Evolutionary conservation across 2,329 filamentous ascomycete species (phyloP).

Genomic region (Fusarium clavum): DNA sequence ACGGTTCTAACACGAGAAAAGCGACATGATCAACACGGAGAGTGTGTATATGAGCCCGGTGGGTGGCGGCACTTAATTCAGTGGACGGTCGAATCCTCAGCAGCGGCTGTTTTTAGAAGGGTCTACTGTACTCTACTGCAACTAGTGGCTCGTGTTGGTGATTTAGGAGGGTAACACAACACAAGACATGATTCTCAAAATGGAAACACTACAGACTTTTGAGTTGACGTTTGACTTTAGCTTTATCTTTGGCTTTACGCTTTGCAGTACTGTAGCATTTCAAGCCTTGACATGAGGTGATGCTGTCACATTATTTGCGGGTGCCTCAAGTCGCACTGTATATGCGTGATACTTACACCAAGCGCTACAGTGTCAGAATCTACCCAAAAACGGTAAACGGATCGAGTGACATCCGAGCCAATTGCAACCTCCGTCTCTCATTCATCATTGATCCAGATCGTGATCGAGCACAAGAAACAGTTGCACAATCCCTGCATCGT

Average conservation of each 20-base stretch:
- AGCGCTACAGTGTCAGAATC: slow-evolving; percentile 21
- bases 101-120: slow-evolving; percentile 6
- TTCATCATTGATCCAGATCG: slow-evolving; percentile 36
- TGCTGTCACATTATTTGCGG: background rate
- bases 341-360: background rate
- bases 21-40: slow-evolving; percentile 27
- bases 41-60: slow-evolving; percentile 28
- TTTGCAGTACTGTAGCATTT: background rate
- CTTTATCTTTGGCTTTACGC: slow-evolving; percentile 1
- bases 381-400: slow-evolving; percentile 8
- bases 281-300: background rate
- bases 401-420: slow-evolving; percentile 31
- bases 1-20: slow-evolving; percentile 24
- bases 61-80: slow-evolving; percentile 21
- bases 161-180: slow-evolving; percentile 1
- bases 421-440: slow-evolving; percentile 15
- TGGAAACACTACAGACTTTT: slow-evolving; percentile 27
- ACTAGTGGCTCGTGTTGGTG: slow-evolving; percentile 29
- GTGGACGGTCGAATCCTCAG: slow-evolving; percentile 15
- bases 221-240: slow-evolving; percentile 7
- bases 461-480: slow-evolving; percentile 18
- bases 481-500: slow-evolving; percentile 36
- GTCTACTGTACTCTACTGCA: background rate
- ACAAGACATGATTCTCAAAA: slow-evolving; percentile 16
- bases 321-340: slow-evolving; percentile 28